phyloP scores from a whole-genome alignment of 208 protist genomes.

The Wallacemonas collosoma region DNA sequence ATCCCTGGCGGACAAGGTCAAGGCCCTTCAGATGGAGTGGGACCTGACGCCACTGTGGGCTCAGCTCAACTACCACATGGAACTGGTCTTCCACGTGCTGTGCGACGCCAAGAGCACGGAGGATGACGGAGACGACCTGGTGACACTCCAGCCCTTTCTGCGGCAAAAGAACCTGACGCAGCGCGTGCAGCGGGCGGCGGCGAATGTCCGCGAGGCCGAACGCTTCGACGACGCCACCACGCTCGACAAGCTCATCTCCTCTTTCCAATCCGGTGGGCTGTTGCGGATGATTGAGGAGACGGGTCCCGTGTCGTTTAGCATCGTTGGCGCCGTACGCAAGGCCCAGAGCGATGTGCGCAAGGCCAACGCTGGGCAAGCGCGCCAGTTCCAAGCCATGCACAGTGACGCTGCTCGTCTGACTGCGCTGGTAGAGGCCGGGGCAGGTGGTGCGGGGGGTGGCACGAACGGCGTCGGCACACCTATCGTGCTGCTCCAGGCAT shows the following conservation, averaged over 20 bases:
- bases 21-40: conserved; percentile 62
- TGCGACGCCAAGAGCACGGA: conserved; percentile 73
- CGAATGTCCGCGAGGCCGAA: conserved; percentile 38
- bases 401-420: conserved; percentile 40
- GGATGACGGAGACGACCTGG: conserved; percentile 55
- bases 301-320: conserved; percentile 76
- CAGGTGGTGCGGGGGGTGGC: conserved; percentile 23
- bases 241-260: conserved; percentile 69
- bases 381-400: conserved; percentile 45
- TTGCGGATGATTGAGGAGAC: conserved; percentile 78
- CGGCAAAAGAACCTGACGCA: conserved; percentile 51
- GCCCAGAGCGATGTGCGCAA: conserved; percentile 49
- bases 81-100: conserved; percentile 75
- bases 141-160: conserved; percentile 69
- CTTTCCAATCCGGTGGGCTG: conserved; percentile 57
- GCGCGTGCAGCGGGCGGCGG: conserved; percentile 55
- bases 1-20: conserved; percentile 50
- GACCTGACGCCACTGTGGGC: conserved; percentile 74
- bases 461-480: conserved; percentile 20
- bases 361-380: conserved; percentile 47
- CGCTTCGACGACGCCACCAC: conserved; percentile 34
- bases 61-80: conserved; percentile 86
- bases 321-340: conserved; percentile 72
- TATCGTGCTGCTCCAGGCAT: conserved; percentile 59
- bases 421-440: conserved; percentile 31